Evolutionary conservation across 2,329 filamentous ascomycete species (phyloP), one percentile per base, ranked within the genome.

Genomic region (Diaporthe nobilis): DNA sequence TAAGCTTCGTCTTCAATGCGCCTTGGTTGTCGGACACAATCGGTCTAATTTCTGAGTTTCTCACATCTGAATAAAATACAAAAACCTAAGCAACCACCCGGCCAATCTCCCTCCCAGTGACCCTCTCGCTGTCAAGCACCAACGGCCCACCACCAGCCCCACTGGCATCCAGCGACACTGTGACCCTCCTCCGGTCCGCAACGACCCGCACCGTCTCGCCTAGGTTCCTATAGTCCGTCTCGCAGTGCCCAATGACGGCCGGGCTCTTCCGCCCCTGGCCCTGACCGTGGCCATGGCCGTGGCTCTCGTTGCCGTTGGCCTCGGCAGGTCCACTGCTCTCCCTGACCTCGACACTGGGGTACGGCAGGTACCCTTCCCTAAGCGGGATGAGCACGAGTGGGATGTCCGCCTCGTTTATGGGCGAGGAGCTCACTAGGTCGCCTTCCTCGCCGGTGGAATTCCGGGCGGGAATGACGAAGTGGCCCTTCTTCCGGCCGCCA

Each of bases 331-430:
- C 34, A 4, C 39, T 22, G 61, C 49, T 70, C 82, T 92, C 92
- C 60, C 93, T 91, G 49, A 98, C 93, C 70, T 98, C 95, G 2
- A 98, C 88, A 10, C 85, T 89, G 0, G 97, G 97, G 39, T 95
- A 91, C 0, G 95, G 88, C n/a, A 97, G 84, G 81, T 92, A 92
- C 0, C 97, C 96, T 39, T 95, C 88, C 72, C 93, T 90, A 61
- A 98, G 88, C 0, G 97, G 95, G 17, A 98, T 91, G 13, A 98
- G 86, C 72, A 97, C 87, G 10, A 98, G 85, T 0, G 92, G 90
- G 77, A 98, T 89, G 73, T 89, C 85, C 1, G 88, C 87, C 79
- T 91, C 88, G 0, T 86, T 88, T 22, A 87, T 84, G 2, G 86
- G 83, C 9, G 86, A 87, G 10, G 86, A 87, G 39, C 83, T 82